Conservation (phyloP, 805 yeast species). For the Ogataea polymorpha region DNA sequence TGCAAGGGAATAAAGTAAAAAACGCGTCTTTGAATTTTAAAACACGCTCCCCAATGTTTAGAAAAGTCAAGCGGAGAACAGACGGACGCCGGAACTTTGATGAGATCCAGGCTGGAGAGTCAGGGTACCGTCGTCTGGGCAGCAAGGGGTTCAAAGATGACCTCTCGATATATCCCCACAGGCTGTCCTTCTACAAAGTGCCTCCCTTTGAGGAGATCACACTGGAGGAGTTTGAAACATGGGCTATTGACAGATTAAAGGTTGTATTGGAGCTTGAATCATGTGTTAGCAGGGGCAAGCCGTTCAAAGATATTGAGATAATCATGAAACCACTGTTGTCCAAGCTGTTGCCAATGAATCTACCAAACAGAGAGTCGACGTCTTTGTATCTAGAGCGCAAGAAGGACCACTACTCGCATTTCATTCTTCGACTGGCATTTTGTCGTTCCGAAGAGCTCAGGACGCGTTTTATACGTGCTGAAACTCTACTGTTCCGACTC, state of each 20-base stretch:
- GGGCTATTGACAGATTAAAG: slow-evolving; percentile 92
- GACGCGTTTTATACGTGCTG: slow-evolving; percentile 73
- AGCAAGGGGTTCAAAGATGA: slow-evolving; percentile 29
- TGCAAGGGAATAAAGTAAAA: neutral
- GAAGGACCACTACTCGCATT: slow-evolving; percentile 93
- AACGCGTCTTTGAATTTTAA: slow-evolving; percentile 1
- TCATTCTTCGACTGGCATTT: slow-evolving; percentile 81
- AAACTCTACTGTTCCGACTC: slow-evolving; percentile 67
- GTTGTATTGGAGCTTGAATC: slow-evolving; percentile 83
- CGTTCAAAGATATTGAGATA: slow-evolving; percentile 60
- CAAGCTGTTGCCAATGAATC: slow-evolving; percentile 61
- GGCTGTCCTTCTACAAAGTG: slow-evolving; percentile 68
- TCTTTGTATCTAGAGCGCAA: slow-evolving; percentile 56
- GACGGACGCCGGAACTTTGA: slow-evolving; percentile 69
- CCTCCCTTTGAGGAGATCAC: slow-evolving; percentile 89
- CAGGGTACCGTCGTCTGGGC: slow-evolving; percentile 22
- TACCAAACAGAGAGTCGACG: slow-evolving; percentile 39
- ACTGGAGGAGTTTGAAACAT: slow-evolving; percentile 84
- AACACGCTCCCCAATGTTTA: slow-evolving; percentile 47
- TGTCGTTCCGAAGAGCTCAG: slow-evolving; percentile 84
- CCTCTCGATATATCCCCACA: slow-evolving; percentile 41
- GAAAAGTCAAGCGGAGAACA: slow-evolving; percentile 71
- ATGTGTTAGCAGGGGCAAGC: slow-evolving; percentile 59
- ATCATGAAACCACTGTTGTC: slow-evolving; percentile 63
- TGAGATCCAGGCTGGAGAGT: slow-evolving; percentile 30